Conservation (phyloP, 2,329 filamentous ascomycete genomes). For the Nothophaeocryptopus gaeumannii region DNA sequence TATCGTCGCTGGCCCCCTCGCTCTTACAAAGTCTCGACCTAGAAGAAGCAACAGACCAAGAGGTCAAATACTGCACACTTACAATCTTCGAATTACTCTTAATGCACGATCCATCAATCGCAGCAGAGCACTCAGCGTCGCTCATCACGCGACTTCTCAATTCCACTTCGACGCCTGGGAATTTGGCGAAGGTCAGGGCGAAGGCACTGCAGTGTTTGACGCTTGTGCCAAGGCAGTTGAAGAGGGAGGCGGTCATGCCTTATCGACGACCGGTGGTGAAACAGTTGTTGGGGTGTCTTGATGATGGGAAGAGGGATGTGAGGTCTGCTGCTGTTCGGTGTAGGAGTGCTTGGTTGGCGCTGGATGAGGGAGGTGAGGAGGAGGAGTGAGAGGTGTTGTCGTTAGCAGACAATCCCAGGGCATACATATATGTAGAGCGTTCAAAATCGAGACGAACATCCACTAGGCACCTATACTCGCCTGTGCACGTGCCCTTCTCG, state of each 20-base stretch:
- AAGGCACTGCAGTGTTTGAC: conserved; percentile 49
- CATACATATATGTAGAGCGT: no score
- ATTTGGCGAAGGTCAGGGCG: conserved; percentile 44
- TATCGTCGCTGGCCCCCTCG: conserved; percentile 57
- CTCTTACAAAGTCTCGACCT: conserved; percentile 62
- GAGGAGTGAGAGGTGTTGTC: conserved; percentile 43
- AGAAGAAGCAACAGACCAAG: conserved; percentile 41
- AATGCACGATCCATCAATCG: conserved; percentile 52
- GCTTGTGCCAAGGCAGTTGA: conserved; percentile 48
- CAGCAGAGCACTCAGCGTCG: conserved; percentile 57
- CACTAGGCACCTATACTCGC: no score
- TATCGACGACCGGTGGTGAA: conserved; percentile 58
- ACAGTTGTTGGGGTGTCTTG: conserved; percentile 53
- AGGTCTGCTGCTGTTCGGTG: conserved; percentile 62
- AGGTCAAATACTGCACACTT: conserved; percentile 60
- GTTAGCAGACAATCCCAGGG: no score
- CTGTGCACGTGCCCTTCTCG: no score
- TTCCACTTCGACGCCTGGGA: conserved; percentile 31
- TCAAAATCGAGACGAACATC: no score
- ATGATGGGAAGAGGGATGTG: conserved; percentile 63
- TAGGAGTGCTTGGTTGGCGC: conserved; percentile 57
- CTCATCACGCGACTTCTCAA: conserved; percentile 56
- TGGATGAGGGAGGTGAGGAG: conserved; percentile 58
- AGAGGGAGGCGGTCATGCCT: conserved; percentile 53
- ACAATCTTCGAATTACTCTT: conserved; percentile 59